Evolutionary conservation across 2,329 filamentous ascomycete genomes (phyloP).

Genomic region (Myriangium duriaei): DNA sequence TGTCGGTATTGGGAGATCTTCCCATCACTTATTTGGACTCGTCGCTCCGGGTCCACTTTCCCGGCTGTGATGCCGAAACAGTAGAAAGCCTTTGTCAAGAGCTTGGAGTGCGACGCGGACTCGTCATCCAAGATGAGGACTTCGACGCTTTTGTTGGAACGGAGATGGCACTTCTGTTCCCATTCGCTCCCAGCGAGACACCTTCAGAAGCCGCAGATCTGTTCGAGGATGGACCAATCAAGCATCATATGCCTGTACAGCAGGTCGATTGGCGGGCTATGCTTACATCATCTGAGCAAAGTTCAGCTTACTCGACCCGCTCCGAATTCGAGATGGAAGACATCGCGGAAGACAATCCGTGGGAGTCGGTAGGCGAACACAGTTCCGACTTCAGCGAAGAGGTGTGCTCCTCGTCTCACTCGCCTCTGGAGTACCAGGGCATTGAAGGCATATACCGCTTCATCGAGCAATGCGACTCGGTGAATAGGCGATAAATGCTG

Average conservation of each 20-base stretch:
- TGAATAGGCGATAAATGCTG: constrained; percentile 22
- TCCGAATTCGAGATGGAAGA: constrained; percentile 26
- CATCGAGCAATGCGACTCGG: constrained; percentile 49
- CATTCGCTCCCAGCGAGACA: constrained; percentile 59
- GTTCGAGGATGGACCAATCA: constrained; percentile 32
- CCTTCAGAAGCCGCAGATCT: constrained; percentile 29
- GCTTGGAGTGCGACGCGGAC: constrained; percentile 67
- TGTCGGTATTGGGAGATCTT: constrained; percentile 69
- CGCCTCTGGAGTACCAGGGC: constrained; percentile 47
- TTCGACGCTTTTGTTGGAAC: constrained; percentile 58
- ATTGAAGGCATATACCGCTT: constrained; percentile 55
- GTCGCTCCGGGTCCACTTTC: constrained; percentile 71
- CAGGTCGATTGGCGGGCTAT: constrained; percentile 45
- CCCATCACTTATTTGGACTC: constrained; percentile 62
- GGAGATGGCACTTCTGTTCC: constrained; percentile 68
- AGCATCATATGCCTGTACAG: constrained; percentile 18
- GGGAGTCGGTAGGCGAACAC: constrained; percentile 48
- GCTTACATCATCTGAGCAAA: constrained; percentile 34
- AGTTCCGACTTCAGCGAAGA: constrained; percentile 32
- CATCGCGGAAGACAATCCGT: constrained; percentile 36
- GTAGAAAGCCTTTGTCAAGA: constrained; percentile 79
- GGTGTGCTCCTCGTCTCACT: constrained; percentile 17
- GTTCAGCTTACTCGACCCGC: constrained; percentile 24
- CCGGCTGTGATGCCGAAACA: constrained; percentile 72
- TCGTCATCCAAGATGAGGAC: constrained; percentile 64